phyloP scores from a whole-genome alignment of 73 alveolate genomes.

The Blepharisma japonicum region DNA sequence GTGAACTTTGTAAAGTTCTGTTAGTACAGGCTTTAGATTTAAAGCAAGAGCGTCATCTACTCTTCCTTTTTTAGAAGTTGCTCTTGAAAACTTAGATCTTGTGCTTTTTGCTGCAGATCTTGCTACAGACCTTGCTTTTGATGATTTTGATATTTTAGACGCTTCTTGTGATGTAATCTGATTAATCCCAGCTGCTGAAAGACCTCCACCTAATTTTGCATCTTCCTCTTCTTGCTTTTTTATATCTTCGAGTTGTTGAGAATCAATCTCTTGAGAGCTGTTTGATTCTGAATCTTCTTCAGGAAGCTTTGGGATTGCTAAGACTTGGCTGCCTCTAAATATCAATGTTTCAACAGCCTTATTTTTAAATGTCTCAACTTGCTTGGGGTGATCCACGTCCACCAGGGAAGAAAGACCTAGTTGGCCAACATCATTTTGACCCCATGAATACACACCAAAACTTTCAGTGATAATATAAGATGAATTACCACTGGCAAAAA shows the following conservation, averaged over 20 bases:
- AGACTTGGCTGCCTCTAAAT: neutral
- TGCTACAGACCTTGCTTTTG: too few species aligned
- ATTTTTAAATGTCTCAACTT: neutral
- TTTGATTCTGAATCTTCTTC: neutral
- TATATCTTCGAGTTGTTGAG: neutral
- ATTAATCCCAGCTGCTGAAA: neutral
- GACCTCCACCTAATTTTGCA: neutral
- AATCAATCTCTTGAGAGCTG: neutral
- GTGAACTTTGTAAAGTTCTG: too few species aligned
- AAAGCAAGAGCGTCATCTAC: too few species aligned
- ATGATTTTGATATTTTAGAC: too few species aligned
- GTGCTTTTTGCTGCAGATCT: too few species aligned
- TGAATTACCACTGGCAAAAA: neutral
- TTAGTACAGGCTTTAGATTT: too few species aligned
- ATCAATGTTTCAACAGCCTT: neutral
- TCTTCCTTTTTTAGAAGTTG: too few species aligned
- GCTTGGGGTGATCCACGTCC: neutral
- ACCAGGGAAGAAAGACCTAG: slow-evolving; percentile 16
- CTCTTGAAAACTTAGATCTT: too few species aligned
- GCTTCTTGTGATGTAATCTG: too few species aligned
- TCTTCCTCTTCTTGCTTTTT: neutral
- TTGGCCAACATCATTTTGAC: slow-evolving; percentile 8
- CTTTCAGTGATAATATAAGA: neutral
- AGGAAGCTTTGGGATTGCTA: slow-evolving; percentile 5
- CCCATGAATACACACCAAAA: slow-evolving; percentile 30